Percentiles rank a stretch among this genome's conserved stretches.
Conservation (phyloP, 1,139 yeast species). For the Yamadazyma epiphylla region DNA sequence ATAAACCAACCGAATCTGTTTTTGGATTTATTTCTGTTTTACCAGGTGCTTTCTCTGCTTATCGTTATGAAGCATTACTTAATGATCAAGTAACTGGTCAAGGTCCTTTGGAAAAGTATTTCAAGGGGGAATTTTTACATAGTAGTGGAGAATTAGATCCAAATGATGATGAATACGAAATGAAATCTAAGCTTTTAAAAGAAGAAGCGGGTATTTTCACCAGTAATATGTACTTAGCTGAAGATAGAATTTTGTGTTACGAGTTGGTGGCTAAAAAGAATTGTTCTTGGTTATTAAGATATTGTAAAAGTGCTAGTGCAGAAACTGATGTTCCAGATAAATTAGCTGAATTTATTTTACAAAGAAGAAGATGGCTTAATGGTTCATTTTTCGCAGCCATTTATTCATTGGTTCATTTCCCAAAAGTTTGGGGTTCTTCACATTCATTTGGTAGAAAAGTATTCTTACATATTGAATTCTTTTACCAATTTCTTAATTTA, state of each 20-base stretch:
- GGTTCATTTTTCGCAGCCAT: slow-evolving; percentile 51
- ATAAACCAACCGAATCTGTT: slow-evolving; percentile 44
- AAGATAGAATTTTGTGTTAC: slow-evolving; percentile 47
- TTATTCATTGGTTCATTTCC: slow-evolving; percentile 42
- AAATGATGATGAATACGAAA: slow-evolving; percentile 41
- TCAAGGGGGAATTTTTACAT: slow-evolving; percentile 48
- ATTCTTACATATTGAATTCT: slow-evolving; percentile 40
- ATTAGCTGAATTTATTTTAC: slow-evolving; percentile 44
- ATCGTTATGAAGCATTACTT: slow-evolving; percentile 38
- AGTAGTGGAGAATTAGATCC: slow-evolving; percentile 45
- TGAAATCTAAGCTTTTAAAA: slow-evolving; percentile 35
- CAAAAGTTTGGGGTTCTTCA: slow-evolving; percentile 40
- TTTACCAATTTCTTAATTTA: slow-evolving; percentile 42
- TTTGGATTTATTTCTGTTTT: slow-evolving; percentile 46
- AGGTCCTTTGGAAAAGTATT: slow-evolving; percentile 47
- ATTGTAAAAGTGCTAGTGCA: slow-evolving; percentile 44
- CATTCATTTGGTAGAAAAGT: slow-evolving; percentile 40
- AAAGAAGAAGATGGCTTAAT: slow-evolving; percentile 50
- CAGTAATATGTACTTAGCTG: slow-evolving; percentile 49
- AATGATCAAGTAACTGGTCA: slow-evolving; percentile 36
- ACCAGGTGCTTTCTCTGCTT: slow-evolving; percentile 48
- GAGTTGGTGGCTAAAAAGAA: slow-evolving; percentile 45
- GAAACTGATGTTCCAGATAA: slow-evolving; percentile 50
- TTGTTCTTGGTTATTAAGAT: slow-evolving; percentile 43
- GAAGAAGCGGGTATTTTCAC: slow-evolving; percentile 50